Base-by-base conservation (phyloP, 1,139 yeast genomes). In the Candida anutae region DNA sequence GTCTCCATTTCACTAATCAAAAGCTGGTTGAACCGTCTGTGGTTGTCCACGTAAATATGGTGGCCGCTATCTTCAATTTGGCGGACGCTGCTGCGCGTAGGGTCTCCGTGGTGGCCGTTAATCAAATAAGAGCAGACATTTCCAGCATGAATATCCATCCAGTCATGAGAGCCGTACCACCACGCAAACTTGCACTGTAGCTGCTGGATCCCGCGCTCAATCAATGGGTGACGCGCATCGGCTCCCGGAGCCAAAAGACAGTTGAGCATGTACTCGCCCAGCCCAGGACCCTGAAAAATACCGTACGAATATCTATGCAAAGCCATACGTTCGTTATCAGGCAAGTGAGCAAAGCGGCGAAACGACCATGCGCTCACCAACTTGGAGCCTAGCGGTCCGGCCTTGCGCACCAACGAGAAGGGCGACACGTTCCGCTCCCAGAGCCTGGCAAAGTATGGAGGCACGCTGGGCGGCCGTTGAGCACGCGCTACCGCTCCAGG, bases 361-460 rank as follows among this genome's bases (percentile, higher is more conserved):
- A 68, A 65, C 3, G 83, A 68, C 93, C 90, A 81, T n/a, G 81
- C 87, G 37, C 85, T 76, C 0, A 80, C 81, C 10, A 81, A 53
- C 45, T 73, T 69, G 1, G 85, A 76, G 1, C 93, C 93, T 14
- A 77, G 53, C 1, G 77, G 73, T 0, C 82, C 79, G 0, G 83
- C 55, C 34, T 67, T 67, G 33, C 90, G 55, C 3, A 80, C 82
- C 12, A 80, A 44, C 0, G 75, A 50, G 46, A 81, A 81, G 2
- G 90, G 93, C 0, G 87, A 77, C 12, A 77, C 62, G 43, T 80
- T 79, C 33, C 50, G 60, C 42, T 80, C 82, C 93, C 90, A 81
- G 9, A 81, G 50, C 33, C 60, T 58, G 14, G 62, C 65, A 46
- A 79, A 81, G 69, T 84, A 80, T 27, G 55, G 48, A 1, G 90